Evolutionary conservation across 2,329 filamentous ascomycete genomes (phyloP).

Genomic region (Penicillium concentricum): DNA sequence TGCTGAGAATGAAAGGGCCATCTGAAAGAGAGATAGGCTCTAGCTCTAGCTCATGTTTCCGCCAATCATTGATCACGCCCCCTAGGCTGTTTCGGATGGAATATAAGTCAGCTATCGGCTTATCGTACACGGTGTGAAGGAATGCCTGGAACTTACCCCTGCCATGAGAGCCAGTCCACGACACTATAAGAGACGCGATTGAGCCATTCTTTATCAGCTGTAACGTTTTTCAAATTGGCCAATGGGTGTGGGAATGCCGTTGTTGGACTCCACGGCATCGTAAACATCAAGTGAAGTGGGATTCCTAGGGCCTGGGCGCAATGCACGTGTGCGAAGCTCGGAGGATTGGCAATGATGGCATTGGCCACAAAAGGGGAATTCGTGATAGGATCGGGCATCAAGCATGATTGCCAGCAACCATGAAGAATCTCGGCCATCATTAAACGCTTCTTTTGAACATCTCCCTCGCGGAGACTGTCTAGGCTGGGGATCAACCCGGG

Average conservation of each 20-base stretch:
- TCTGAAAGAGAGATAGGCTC: slow-evolving; percentile 32
- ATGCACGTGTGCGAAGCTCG: slow-evolving; percentile 49
- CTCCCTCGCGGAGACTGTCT: slow-evolving; percentile 29
- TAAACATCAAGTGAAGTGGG: slow-evolving; percentile 51
- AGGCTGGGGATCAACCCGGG: slow-evolving; percentile 46
- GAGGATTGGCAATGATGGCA: slow-evolving; percentile 52
- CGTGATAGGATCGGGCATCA: slow-evolving; percentile 18
- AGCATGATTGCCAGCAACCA: slow-evolving; percentile 34
- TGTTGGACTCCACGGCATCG: slow-evolving; percentile 49
- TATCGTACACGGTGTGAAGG: too few species aligned
- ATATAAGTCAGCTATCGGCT: not conserved
- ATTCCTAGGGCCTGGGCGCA: slow-evolving; percentile 49
- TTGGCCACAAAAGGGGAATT: slow-evolving; percentile 48
- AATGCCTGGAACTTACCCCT: slow-evolving; percentile 31
- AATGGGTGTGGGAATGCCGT: slow-evolving; percentile 46
- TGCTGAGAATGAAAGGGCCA: slow-evolving; percentile 31
- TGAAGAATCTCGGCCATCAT: slow-evolving; percentile 32
- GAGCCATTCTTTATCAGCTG: slow-evolving; percentile 30
- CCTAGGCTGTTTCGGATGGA: slow-evolving; percentile 26
- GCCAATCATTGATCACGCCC: slow-evolving; percentile 45
- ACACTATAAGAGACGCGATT: slow-evolving; percentile 47
- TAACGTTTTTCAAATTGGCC: slow-evolving; percentile 41
- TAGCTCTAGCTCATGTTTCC: slow-evolving; percentile 31
- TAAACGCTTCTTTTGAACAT: slow-evolving; percentile 16
- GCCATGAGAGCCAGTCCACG: slow-evolving; percentile 48